phyloP scores from a whole-genome alignment of 2,329 filamentous ascomycete genomes.

The Colletotrichum sp. region DNA sequence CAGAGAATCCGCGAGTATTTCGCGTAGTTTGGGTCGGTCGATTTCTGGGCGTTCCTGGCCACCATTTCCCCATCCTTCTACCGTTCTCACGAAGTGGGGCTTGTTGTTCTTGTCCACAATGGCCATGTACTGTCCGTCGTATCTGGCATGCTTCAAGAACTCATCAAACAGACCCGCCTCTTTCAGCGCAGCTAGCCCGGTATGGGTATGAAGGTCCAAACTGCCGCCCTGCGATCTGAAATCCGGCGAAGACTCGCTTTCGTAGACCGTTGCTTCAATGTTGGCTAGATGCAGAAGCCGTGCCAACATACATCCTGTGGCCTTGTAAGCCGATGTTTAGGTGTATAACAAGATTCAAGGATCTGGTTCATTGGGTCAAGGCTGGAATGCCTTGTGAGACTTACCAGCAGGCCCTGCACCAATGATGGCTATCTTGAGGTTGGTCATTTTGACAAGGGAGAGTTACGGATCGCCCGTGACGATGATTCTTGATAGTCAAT shows the following conservation, averaged over 20 bases:
- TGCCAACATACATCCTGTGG: constrained; percentile 50
- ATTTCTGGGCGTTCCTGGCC: constrained; percentile 55
- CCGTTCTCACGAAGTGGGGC: constrained; percentile 31
- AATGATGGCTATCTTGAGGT: constrained; percentile 48
- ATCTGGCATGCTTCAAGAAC: constrained; percentile 55
- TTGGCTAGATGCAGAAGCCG: constrained; percentile 53
- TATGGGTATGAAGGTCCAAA: constrained; percentile 58
- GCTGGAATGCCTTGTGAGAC: background rate
- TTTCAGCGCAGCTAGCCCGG: constrained; percentile 56
- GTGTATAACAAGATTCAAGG: background rate
- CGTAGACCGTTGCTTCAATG: constrained; percentile 55
- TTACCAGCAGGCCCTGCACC: constrained; percentile 50
- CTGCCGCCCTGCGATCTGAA: constrained; percentile 56
- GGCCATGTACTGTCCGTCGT: constrained; percentile 56
- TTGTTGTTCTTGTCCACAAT: constrained; percentile 48
- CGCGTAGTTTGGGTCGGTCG: constrained; percentile 50
- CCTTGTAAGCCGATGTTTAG: background rate
- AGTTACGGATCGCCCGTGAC: background rate
- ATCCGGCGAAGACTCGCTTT: constrained; percentile 49
- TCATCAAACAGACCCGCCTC: constrained; percentile 54
- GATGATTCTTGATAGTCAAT: background rate
- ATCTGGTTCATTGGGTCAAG: background rate
- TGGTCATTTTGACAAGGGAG: background rate
- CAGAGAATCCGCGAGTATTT: constrained; percentile 50
- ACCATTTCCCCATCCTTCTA: constrained; percentile 24